Percentiles rank a stretch among this genome's conserved stretches.
phyloP scores from a whole-genome alignment of 768 basidiomycete species.

The Lyophyllum semitale region DNA sequence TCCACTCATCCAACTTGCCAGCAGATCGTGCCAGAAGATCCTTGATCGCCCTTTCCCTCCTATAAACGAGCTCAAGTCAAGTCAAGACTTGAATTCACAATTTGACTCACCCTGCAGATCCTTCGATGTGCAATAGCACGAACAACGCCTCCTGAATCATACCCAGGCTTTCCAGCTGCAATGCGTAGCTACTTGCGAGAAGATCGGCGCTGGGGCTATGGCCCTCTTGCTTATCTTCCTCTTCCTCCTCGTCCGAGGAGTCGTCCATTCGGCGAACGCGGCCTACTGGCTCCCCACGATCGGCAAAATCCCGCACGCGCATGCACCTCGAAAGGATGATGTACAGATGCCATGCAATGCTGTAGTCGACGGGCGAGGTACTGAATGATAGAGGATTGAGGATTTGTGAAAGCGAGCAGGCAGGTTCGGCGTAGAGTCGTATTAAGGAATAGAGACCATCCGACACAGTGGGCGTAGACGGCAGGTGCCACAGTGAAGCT shows the following conservation, averaged over 20 bases:
- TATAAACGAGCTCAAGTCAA: slow-evolving; percentile 29
- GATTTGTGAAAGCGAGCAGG: slow-evolving; percentile 66
- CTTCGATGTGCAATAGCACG: slow-evolving; percentile 87
- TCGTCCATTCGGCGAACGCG: slow-evolving; percentile 30
- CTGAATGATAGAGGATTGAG: slow-evolving; percentile 76
- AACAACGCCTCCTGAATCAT: slow-evolving; percentile 87
- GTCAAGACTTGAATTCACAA: slow-evolving; percentile 7
- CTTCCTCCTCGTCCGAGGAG: slow-evolving; percentile 35
- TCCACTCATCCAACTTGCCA: slow-evolving; percentile 69
- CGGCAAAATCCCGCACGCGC: slow-evolving; percentile 84
- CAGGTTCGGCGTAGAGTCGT: slow-evolving; percentile 72
- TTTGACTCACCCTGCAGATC: slow-evolving; percentile 68
- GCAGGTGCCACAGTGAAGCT: slow-evolving; percentile 41
- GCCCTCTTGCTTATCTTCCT: slow-evolving; percentile 60
- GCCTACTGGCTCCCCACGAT: slow-evolving; percentile 58
- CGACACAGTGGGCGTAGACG: slow-evolving; percentile 40
- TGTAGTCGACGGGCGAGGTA: slow-evolving; percentile 74
- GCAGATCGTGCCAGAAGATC: slow-evolving; percentile 77
- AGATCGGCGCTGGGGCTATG: slow-evolving; percentile 84
- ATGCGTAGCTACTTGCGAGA: slow-evolving; percentile 82
- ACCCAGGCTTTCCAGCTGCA: slow-evolving; percentile 80
- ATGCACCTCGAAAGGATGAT: slow-evolving; percentile 83
- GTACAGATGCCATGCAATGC: slow-evolving; percentile 92
- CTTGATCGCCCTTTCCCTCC: slow-evolving; percentile 81
- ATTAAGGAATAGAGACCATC: slow-evolving; percentile 87